Evolutionary conservation across 2,329 filamentous ascomycete species (phyloP), one percentile per base, ranked within the genome.

Genomic region (Cladorrhinum sp.): DNA sequence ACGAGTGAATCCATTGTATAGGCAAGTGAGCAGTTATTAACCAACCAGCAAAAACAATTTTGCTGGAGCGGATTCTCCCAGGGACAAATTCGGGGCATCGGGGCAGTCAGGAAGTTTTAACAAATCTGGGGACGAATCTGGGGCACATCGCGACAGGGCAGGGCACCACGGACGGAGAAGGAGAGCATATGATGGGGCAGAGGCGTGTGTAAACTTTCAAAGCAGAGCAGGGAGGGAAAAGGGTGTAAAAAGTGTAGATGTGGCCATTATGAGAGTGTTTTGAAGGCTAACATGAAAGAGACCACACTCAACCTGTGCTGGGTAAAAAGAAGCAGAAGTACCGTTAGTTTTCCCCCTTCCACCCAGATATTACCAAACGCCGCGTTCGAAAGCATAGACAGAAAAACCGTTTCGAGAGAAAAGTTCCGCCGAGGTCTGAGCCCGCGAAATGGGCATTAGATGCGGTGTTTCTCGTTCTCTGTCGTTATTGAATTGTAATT

Each of bases 391-490:
- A 46, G 39, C 42, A 57, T 5, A 26, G 42, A 46, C 18, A 55
- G 36, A 5, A 57, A 57, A 49, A 57, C 21, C 30, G 6, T 30
- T 39, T 30, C 26, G 33, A 46, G 28, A 55, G 46, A 20, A 23
- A n/a, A 14, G 12, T 42, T 28, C 18, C 53, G 30, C 42, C 16
- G 53, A 23, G 23, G 46, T 4, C 21, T 50, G 36, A n/a, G 10
- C 36, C 36, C 33, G n/a, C 20, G 28, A 48, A n/a, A 12, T 46
- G 33, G 28, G 28, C 10, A 58, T 62, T 79, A 90, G 68, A 89
- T 86, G 51, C 88, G 85, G 76, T 91, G 88, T 75, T 91, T 91
- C 73, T 91, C 88, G 73, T 86, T 90, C 77, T 91, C 88, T 91
- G 73, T 71, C 42, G 42, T 26, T 18, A 50, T 71, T 52, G 46